Evolutionary conservation across 129 eudicot genomes (phyloP), one percentile per base, ranked within the genome.

Genomic region (Escallonia herrerae): DNA sequence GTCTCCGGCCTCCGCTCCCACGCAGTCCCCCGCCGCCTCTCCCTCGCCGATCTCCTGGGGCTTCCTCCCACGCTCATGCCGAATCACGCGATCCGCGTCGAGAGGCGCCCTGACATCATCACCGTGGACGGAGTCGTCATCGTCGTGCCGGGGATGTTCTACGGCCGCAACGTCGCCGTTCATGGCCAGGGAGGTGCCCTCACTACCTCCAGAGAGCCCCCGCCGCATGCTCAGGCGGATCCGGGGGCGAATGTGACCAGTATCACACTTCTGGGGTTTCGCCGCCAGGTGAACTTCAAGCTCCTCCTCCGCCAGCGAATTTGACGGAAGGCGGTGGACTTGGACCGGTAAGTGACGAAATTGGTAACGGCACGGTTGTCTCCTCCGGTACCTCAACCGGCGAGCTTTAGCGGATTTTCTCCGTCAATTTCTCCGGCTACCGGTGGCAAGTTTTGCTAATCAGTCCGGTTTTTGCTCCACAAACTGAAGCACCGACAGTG

Each of bases 181-280:
- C 89, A 83, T 54, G 89, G 89, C 38, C 74, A 77, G 56, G 80
- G 67, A 70, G 89, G 85, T 53, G 71, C 73, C 53, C 50, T 81
- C 5, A 81, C 71, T 46, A 22, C 33, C 33, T 54, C 14, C 53
- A 73, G 84, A 45, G 43, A 66, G 38, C 58, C 40, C 37, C n/a
- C 39, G 4, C 58, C 45, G 8, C 40, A 46, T 33, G 37, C 11
- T 49, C 69, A 65, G 11, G 43, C 8, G 47, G 37, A 44, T 10
- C 40, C 71, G 2, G 57, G 44, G 42, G 43, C 56, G 39, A 66
- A 67, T 66, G 5, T 58, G 7, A 56, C 60, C 33, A 73, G 54
- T 43, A 49, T 9, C 14, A 15, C 7, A 7, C 43, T 46, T 39
- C 65, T 40, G 40, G 5, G 5, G 13, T 7, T 53, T 45, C 7